A percentile compares a stretch with the other conserved stretches of the same genome.
phyloP scores from a whole-genome alignment of 2,329 filamentous ascomycete genomes.

The Penicillium capsulatum region DNA sequence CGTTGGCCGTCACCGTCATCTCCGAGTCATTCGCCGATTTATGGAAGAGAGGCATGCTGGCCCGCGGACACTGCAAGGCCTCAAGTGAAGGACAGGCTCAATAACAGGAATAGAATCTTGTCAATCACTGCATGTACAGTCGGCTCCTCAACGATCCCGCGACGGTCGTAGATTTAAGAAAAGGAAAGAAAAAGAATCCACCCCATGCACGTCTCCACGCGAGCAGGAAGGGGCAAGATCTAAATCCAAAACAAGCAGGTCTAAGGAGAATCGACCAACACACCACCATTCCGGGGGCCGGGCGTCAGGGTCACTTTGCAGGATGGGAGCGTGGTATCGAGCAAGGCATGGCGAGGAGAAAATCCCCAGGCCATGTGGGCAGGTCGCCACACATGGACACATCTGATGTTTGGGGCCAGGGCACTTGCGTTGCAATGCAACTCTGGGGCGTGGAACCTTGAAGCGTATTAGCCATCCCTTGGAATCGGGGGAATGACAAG shows the following conservation, averaged over 20 bases:
- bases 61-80: background rate
- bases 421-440: slow-evolving; percentile 3
- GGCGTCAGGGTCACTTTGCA: slow-evolving; percentile 4
- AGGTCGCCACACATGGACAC: slow-evolving; percentile 13
- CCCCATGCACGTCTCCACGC: background rate
- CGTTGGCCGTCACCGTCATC: slow-evolving; percentile 10
- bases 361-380: slow-evolving; percentile 22
- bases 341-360: slow-evolving; percentile 20
- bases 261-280: slow-evolving; percentile 7
- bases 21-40: slow-evolving; percentile 13
- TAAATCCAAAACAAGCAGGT: slow-evolving; percentile 17
- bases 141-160: background rate
- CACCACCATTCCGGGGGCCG: slow-evolving; percentile 1
- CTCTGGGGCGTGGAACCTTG: too few species aligned
- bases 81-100: background rate
- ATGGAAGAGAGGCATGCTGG: slow-evolving; percentile 10
- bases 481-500: slow-evolving; percentile 15
- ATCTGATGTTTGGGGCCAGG: slow-evolving; percentile 13
- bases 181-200: background rate
- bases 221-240: background rate
- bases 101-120: background rate
- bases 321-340: slow-evolving; percentile 15
- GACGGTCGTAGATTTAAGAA: too few species aligned
- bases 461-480: slow-evolving; percentile 19
- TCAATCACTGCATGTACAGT: too few species aligned